phyloP scores from a whole-genome alignment of 495 filamentous ascomycete species.

The Hypoxylon cercidicola region DNA sequence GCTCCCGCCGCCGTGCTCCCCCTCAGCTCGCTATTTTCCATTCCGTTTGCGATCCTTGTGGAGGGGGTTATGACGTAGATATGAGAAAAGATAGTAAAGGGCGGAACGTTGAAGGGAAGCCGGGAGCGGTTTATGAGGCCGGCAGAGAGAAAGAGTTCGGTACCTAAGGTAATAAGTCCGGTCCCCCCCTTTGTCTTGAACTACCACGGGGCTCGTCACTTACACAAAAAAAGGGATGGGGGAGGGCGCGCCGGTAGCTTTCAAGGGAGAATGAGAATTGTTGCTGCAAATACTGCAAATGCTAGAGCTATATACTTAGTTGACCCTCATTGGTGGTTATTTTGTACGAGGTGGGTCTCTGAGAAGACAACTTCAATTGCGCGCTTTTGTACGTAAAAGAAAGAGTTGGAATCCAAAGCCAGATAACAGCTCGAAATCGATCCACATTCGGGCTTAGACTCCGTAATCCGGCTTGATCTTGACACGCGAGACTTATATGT shows the following conservation, averaged over 20 bases:
- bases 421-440: neutral
- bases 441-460: neutral
- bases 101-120: no score
- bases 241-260: slow-evolving; percentile 9
- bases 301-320: no score
- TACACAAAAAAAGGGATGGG: slow-evolving; percentile 3
- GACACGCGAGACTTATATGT: neutral
- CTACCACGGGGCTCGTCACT: no score
- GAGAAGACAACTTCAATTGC: neutral
- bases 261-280: neutral
- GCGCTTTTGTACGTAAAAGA: neutral
- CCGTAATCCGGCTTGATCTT: slow-evolving; percentile 4
- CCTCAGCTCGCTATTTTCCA: slow-evolving; percentile 21
- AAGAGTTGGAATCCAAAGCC: neutral
- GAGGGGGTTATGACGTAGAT: no score
- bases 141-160: no score
- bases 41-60: slow-evolving; percentile 2
- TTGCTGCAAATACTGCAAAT: neutral
- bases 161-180: no score
- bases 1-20: neutral
- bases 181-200: no score
- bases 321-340: neutral
- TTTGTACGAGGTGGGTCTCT: neutral
- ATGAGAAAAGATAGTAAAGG: no score
- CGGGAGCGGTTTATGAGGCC: no score